Conservation (phyloP, 2,329 filamentous ascomycete genomes). For the Beauveria rudraprayagi region DNA sequence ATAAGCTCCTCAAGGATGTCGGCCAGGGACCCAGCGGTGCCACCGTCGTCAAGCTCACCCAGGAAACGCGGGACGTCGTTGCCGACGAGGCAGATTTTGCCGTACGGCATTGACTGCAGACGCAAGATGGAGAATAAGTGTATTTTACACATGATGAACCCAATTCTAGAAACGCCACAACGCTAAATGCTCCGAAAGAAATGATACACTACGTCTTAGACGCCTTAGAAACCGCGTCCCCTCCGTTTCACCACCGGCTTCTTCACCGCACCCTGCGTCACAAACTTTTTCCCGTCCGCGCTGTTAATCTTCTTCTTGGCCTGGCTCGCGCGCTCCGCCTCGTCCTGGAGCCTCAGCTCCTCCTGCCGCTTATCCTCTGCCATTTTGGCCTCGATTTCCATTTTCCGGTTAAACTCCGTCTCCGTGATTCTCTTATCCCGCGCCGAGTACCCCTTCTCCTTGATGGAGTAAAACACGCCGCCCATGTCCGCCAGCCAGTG, state of each 20-base stretch:
- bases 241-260: slow-evolving; percentile 51
- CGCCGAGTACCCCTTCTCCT: slow-evolving; percentile 92
- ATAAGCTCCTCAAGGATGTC: slow-evolving; percentile 65
- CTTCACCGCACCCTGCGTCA: slow-evolving; percentile 54
- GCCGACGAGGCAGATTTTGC: slow-evolving; percentile 62
- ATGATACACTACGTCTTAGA: neutral
- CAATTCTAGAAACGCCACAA: neutral
- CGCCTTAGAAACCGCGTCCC: slow-evolving; percentile 41
- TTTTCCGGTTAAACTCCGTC: slow-evolving; percentile 82
- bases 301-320: slow-evolving; percentile 32
- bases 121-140: no score
- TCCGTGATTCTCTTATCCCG: slow-evolving; percentile 81
- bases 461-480: slow-evolving; percentile 93
- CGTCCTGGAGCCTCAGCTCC: slow-evolving; percentile 45
- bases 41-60: slow-evolving; percentile 66
- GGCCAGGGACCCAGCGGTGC: slow-evolving; percentile 66
- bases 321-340: slow-evolving; percentile 35
- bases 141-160: neutral
- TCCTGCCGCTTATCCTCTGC: slow-evolving; percentile 70
- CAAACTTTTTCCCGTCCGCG: slow-evolving; percentile 44
- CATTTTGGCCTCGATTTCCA: slow-evolving; percentile 92
- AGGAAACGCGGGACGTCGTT: slow-evolving; percentile 55
- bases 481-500: slow-evolving; percentile 96
- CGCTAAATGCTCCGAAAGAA: slow-evolving; percentile 9
- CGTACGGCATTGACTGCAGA: slow-evolving; percentile 33